Evolutionary conservation across 1,284 basidiomycete species (phyloP).

Genomic region (Caloboletus firmus): DNA sequence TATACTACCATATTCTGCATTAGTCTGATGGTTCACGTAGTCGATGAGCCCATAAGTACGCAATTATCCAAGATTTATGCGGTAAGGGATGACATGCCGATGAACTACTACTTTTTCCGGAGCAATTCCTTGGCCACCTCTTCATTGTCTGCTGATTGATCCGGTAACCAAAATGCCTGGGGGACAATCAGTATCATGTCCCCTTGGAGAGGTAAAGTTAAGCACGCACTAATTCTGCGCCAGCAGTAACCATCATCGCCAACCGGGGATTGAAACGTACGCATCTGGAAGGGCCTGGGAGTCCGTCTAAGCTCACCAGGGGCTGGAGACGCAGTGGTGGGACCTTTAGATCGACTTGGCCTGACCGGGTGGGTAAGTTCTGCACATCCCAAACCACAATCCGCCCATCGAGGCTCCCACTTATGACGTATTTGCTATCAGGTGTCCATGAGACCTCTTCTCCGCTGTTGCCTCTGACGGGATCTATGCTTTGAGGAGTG

Average conservation of each 20-base stretch:
- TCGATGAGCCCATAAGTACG: neutral
- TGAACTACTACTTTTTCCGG: slow-evolving; percentile 34
- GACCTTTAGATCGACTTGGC: slow-evolving; percentile 53
- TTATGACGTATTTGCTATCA: slow-evolving; percentile 84
- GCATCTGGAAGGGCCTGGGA: slow-evolving; percentile 79
- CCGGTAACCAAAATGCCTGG: slow-evolving; percentile 84
- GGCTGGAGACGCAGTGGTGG: slow-evolving; percentile 57
- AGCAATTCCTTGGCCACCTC: slow-evolving; percentile 53
- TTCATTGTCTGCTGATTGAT: slow-evolving; percentile 51
- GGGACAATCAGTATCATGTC: slow-evolving; percentile 6
- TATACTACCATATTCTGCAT: neutral
- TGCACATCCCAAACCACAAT: slow-evolving; percentile 81
- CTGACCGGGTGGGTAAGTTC: slow-evolving; percentile 50
- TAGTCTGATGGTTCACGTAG: neutral
- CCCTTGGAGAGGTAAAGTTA: neutral
- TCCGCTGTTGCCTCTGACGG: slow-evolving; percentile 75
- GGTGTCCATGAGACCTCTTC: slow-evolving; percentile 93
- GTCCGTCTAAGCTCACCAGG: slow-evolving; percentile 63
- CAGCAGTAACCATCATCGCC: slow-evolving; percentile 87
- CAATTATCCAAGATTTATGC: neutral
- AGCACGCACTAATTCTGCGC: slow-evolving; percentile 75
- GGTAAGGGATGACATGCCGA: neutral
- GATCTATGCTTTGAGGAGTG: slow-evolving; percentile 60
- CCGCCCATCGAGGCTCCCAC: slow-evolving; percentile 81
- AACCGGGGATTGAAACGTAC: slow-evolving; percentile 86